A percentile compares a stretch with the other conserved stretches of the same genome.
Evolutionary conservation across 306 rosid genomes (phyloP).

Genomic region (Gynostemma pentaphyllum): DNA sequence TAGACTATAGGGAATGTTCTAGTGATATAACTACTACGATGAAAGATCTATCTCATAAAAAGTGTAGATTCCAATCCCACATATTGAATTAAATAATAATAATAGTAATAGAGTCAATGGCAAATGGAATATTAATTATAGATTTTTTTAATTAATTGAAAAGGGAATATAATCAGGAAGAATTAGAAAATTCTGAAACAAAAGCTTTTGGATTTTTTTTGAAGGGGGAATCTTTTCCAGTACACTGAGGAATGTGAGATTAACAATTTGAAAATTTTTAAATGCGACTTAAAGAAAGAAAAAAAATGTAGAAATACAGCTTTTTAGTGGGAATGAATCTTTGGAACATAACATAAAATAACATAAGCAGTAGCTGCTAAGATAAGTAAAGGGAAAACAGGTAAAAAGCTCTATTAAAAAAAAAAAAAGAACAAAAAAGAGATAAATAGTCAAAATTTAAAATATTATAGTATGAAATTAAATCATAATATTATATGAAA

Average conservation of each 20-base stretch:
- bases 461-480: not conserved
- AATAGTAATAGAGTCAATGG: no score
- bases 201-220: not conserved
- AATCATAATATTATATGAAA: not conserved
- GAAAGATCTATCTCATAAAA: no score
- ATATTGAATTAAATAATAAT: no score
- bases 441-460: not conserved
- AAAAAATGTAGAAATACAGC: not conserved
- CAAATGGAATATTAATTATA: no score
- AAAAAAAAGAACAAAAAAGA: slow-evolving; percentile 1
- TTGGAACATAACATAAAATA: not conserved
- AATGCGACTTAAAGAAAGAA: not conserved
- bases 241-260: not conserved
- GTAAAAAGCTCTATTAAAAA: not conserved
- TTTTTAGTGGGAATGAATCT: slow-evolving; percentile 6
- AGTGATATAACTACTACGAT: no score
- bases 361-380: slow-evolving; percentile 8
- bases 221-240: not conserved
- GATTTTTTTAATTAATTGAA: no score
- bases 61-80: no score
- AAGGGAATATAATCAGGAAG: no score
- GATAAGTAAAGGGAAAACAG: slow-evolving; percentile 1
- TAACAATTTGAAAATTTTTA: not conserved
- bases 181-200: no score
- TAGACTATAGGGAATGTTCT: no score